phyloP scores from a whole-genome alignment of 768 basidiomycete species.

The Krasilnikovozyma curviuscula region DNA sequence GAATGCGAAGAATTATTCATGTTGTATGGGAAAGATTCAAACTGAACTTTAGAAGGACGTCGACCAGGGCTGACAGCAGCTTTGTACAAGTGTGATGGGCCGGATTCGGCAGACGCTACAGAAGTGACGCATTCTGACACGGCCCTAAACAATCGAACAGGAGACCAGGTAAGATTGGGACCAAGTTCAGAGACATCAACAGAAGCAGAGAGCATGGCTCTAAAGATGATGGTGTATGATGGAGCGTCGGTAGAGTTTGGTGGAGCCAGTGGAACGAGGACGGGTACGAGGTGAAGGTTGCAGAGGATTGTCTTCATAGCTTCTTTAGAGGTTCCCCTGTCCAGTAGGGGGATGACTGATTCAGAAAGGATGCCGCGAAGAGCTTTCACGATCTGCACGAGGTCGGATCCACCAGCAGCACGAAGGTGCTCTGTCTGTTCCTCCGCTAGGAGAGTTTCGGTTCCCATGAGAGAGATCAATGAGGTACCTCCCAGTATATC shows the following conservation, averaged over 20 bases:
- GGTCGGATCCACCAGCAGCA: background rate
- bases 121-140: constrained; percentile 23
- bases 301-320: constrained; percentile 23
- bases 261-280: constrained; percentile 23
- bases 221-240: constrained; percentile 25
- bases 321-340: constrained; percentile 19
- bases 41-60: too few species aligned
- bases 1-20: too few species aligned
- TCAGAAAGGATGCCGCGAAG: constrained; percentile 19
- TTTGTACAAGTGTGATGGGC: too few species aligned
- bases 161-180: constrained; percentile 24
- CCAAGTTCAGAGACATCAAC: constrained; percentile 18
- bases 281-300: constrained; percentile 21
- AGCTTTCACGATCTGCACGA: background rate
- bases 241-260: constrained; percentile 10
- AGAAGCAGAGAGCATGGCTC: constrained; percentile 24
- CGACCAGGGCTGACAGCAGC: too few species aligned
- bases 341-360: constrained; percentile 25
- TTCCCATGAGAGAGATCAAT: too few species aligned
- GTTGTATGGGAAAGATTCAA: too few species aligned
- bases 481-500: constrained; percentile 22
- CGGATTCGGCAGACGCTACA: too few species aligned
- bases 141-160: constrained; percentile 25
- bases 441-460: too few species aligned
- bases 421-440: too few species aligned